Evolutionary conservation across 495 filamentous ascomycete genomes (phyloP).

Genomic region (Talaromyces trachyspermus): DNA sequence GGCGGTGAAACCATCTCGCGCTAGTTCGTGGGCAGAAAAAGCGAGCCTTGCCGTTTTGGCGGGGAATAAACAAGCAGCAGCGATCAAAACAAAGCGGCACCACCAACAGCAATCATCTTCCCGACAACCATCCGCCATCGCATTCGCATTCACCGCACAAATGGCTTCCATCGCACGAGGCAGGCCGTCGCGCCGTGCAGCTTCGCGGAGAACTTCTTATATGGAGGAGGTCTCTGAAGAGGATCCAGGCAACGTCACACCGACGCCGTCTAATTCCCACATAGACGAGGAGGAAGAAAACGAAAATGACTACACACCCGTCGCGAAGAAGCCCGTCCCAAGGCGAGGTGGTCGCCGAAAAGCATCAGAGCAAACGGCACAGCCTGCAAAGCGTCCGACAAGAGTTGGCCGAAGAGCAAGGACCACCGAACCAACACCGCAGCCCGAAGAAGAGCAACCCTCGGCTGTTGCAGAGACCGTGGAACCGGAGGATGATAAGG

Average conservation of each 20-base stretch:
- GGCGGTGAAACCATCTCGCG: slow-evolving; percentile 17
- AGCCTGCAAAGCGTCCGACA: slow-evolving; percentile 29
- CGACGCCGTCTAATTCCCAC: slow-evolving; percentile 30
- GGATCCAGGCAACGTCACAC: slow-evolving; percentile 46
- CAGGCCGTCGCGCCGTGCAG: slow-evolving; percentile 68
- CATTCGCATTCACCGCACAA: not conserved
- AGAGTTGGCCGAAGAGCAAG: slow-evolving; percentile 29
- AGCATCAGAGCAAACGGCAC: slow-evolving; percentile 47
- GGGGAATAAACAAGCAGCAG: slow-evolving; percentile 42
- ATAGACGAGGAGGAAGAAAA: slow-evolving; percentile 54
- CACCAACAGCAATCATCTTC: slow-evolving; percentile 16
- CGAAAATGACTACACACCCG: slow-evolving; percentile 74
- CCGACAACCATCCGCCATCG: slow-evolving; percentile 12
- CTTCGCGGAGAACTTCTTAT: slow-evolving; percentile 59
- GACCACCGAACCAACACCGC: slow-evolving; percentile 24
- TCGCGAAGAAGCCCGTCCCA: slow-evolving; percentile 42
- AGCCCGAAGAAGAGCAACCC: slow-evolving; percentile 33
- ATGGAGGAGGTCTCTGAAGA: slow-evolving; percentile 69
- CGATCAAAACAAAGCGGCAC: slow-evolving; percentile 13
- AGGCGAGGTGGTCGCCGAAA: slow-evolving; percentile 45
- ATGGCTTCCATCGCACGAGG: slow-evolving; percentile 60
- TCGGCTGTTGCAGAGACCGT: slow-evolving; percentile 35
- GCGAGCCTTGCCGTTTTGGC: slow-evolving; percentile 31
- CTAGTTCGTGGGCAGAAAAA: slow-evolving; percentile 22
- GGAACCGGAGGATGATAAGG: slow-evolving; percentile 21